phyloP scores from a whole-genome alignment of 352 stramenopile genomes.

The Globisporangium heterothallicum region DNA sequence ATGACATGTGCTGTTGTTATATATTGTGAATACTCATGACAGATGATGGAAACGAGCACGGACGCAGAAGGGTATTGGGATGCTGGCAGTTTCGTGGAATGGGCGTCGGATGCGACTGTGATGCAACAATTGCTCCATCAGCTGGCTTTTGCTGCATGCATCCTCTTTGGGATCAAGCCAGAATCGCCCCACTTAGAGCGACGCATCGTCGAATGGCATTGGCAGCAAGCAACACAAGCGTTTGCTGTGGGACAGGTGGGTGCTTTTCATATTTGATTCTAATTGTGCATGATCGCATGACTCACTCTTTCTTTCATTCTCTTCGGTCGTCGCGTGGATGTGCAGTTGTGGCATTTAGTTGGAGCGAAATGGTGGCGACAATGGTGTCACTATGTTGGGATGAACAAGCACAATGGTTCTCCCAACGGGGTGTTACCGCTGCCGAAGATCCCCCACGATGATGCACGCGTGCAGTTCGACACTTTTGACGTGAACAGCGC shows the following conservation, averaged over 20 bases:
- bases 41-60: neutral
- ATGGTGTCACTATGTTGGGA: constrained; percentile 70
- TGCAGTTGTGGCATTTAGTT: constrained; percentile 70
- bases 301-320: no score
- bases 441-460: constrained; percentile 34
- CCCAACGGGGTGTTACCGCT: constrained; percentile 48
- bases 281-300: constrained; percentile 10
- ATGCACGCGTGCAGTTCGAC: constrained; percentile 3
- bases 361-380: constrained; percentile 72
- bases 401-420: constrained; percentile 61
- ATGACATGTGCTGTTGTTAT: neutral
- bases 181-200: constrained; percentile 60
- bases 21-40: neutral
- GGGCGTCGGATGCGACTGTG: constrained; percentile 29
- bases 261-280: constrained; percentile 2
- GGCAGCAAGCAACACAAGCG: constrained; percentile 38
- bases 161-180: constrained; percentile 74
- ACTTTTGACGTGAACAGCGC: neutral
- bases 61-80: constrained; percentile 17
- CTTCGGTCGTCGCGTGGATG: no score
- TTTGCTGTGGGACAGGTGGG: constrained; percentile 51
- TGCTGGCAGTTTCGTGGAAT: constrained; percentile 45
- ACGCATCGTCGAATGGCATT: constrained; percentile 71
- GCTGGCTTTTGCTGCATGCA: constrained; percentile 66
- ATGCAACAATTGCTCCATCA: constrained; percentile 60